Evolutionary conservation across 352 stramenopile species (phyloP).

Genomic region (Saprolegnia diclina): DNA sequence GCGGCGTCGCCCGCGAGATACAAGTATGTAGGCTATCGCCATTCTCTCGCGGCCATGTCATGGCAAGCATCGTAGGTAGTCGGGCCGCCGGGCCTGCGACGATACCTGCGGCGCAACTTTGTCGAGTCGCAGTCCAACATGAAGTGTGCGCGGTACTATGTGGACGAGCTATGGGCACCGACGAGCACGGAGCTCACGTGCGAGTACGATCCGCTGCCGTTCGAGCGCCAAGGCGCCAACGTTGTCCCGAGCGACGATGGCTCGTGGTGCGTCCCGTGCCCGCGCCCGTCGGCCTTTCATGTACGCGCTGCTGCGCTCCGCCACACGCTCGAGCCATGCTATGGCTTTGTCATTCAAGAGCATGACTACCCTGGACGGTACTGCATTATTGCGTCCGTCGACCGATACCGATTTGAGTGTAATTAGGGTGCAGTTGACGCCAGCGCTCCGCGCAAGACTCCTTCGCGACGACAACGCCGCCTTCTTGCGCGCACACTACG

Average conservation of each 20-base stretch:
- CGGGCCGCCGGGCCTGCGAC: slow-evolving; percentile 8
- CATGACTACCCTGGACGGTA: slow-evolving; percentile 21
- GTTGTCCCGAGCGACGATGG: background rate
- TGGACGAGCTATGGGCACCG: slow-evolving; percentile 13
- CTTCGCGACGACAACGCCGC: background rate
- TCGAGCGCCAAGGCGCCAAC: background rate
- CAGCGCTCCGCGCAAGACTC: background rate
- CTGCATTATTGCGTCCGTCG: background rate
- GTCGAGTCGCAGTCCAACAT: slow-evolving; percentile 19
- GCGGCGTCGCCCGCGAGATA: slow-evolving; percentile 3
- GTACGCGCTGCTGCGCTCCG: slow-evolving; percentile 1
- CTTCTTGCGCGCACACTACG: background rate
- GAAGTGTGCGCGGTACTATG: slow-evolving; percentile 1
- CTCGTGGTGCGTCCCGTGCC: slow-evolving; percentile 1
- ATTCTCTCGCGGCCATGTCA: no score
- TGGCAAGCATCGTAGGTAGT: slow-evolving; percentile 1
- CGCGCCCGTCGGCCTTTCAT: background rate
- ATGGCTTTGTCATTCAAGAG: slow-evolving; percentile 25
- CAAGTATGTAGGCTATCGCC: background rate
- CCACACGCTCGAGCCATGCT: slow-evolving; percentile 22
- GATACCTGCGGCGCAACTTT: slow-evolving; percentile 19
- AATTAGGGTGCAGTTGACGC: slow-evolving; percentile 10
- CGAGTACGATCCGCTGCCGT: slow-evolving; percentile 3
- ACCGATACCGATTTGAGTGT: background rate
- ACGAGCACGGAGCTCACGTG: background rate